phyloP scores from a whole-genome alignment of 75 land plant genomes.

The Larix kaempferi region DNA sequence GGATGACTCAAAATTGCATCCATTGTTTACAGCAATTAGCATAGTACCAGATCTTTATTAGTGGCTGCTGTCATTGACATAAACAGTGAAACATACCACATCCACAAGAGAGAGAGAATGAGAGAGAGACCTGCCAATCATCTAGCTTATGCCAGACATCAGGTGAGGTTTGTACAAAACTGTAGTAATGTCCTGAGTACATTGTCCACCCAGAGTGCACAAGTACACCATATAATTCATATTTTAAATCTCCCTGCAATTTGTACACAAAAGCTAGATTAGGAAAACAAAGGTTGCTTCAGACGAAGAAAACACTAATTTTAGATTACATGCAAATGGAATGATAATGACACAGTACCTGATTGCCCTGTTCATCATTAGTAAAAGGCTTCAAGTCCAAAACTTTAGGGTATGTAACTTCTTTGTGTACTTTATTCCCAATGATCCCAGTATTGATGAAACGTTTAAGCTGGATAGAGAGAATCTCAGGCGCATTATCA shows the following conservation, averaged over 20 bases:
- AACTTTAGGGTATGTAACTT: slow-evolving; percentile 53
- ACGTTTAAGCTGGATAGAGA: slow-evolving; percentile 74
- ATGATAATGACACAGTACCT: background rate
- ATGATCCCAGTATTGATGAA: slow-evolving; percentile 50
- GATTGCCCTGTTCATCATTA: slow-evolving; percentile 19
- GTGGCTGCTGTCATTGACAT: too few relatives aligned
- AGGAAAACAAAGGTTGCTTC: background rate
- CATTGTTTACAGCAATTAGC: background rate
- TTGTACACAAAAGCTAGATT: background rate
- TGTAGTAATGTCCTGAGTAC: slow-evolving; percentile 73
- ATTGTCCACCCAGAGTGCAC: slow-evolving; percentile 64
- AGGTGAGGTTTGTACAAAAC: slow-evolving; percentile 56
- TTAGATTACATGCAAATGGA: background rate
- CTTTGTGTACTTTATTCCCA: slow-evolving; percentile 66
- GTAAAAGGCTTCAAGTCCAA: slow-evolving; percentile 63
- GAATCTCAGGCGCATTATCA: slow-evolving; percentile 51
- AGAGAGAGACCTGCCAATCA: slow-evolving; percentile 53
- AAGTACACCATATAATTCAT: slow-evolving; percentile 72
- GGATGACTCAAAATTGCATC: background rate
- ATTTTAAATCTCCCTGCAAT: slow-evolving; percentile 44
- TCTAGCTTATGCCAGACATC: slow-evolving; percentile 63
- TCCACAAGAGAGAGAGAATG: background rate
- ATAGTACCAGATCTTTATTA: too few relatives aligned
- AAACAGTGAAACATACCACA: too few relatives aligned
- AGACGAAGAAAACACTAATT: background rate